A percentile compares a stretch with the other conserved stretches of the same genome.
Conservation (phyloP, 108 stramenopile genomes). For the Fistulifera pelliculosa region DNA sequence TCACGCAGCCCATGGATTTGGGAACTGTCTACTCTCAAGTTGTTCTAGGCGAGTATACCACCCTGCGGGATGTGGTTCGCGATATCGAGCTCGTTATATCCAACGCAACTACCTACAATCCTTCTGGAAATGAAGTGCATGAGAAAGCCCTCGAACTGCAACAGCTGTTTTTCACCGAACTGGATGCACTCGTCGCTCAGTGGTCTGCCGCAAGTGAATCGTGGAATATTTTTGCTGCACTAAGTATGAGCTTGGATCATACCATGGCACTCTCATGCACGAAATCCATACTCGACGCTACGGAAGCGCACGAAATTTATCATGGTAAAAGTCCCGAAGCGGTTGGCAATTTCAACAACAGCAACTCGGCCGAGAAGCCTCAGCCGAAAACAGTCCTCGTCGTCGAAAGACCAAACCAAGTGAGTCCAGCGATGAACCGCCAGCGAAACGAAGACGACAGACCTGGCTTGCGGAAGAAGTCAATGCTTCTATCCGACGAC, state of each 20-base stretch:
- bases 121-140: slow-evolving; percentile 68
- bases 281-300: not conserved
- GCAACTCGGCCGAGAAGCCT: too few species aligned
- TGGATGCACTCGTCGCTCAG: slow-evolving; percentile 17
- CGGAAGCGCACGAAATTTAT: too few species aligned
- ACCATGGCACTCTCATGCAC: slow-evolving; percentile 6
- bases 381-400: slow-evolving; percentile 1
- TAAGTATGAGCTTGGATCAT: slow-evolving; percentile 32
- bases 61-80: slow-evolving; percentile 33
- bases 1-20: slow-evolving; percentile 84
- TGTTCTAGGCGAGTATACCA: slow-evolving; percentile 40
- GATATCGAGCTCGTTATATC: slow-evolving; percentile 68
- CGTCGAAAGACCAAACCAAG: slow-evolving; percentile 12
- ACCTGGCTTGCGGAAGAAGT: slow-evolving; percentile 55
- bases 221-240: slow-evolving; percentile 15
- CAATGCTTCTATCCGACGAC: slow-evolving; percentile 22
- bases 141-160: slow-evolving; percentile 40
- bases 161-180: slow-evolving; percentile 37
- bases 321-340: too few species aligned
- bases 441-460: slow-evolving; percentile 22
- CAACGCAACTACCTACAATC: slow-evolving; percentile 84
- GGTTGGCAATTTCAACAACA: too few species aligned
- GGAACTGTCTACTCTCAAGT: slow-evolving; percentile 66
- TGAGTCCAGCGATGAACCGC: slow-evolving; percentile 6
- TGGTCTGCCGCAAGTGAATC: slow-evolving; percentile 18